Conservation (phyloP, 2,329 filamentous ascomycete species). For the Penicillium aurantiogriseum region DNA sequence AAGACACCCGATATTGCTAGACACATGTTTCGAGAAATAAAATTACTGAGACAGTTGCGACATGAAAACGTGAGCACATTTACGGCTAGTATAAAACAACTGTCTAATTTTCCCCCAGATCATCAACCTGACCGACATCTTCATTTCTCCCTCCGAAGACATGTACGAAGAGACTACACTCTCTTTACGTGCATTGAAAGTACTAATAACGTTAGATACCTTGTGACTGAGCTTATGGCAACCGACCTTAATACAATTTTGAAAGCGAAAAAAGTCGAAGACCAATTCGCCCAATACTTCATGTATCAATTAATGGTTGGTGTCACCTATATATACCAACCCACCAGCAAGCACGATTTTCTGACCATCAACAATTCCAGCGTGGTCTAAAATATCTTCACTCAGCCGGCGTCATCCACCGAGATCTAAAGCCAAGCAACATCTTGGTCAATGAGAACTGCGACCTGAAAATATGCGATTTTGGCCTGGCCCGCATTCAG, state of each 20-base stretch:
- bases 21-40: constrained; percentile 93
- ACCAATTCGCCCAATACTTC: constrained; percentile 99
- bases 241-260: constrained; percentile 93
- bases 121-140: constrained; percentile 97
- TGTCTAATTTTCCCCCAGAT: constrained; percentile 56
- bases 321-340: neutral
- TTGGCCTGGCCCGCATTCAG: constrained; percentile 93
- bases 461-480: constrained; percentile 99
- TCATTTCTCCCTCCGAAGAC: constrained; percentile 97
- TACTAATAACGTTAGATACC: constrained; percentile 63
- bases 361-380: constrained; percentile 49
- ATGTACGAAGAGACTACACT: constrained; percentile 62
- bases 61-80: constrained; percentile 79
- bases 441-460: constrained; percentile 99
- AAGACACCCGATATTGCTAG: constrained; percentile 97
- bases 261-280: constrained; percentile 91
- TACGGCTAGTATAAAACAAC: neutral
- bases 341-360: neutral
- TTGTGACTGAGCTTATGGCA: constrained; percentile 94
- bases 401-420: constrained; percentile 94
- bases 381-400: constrained; percentile 98
- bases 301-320: constrained; percentile 93
- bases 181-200: neutral
- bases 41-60: constrained; percentile 90
- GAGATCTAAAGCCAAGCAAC: constrained; percentile 97